Percentiles rank a stretch among this genome's conserved stretches.
Conservation (phyloP, 768 basidiomycete genomes). For the Lactifluus subvellereus region DNA sequence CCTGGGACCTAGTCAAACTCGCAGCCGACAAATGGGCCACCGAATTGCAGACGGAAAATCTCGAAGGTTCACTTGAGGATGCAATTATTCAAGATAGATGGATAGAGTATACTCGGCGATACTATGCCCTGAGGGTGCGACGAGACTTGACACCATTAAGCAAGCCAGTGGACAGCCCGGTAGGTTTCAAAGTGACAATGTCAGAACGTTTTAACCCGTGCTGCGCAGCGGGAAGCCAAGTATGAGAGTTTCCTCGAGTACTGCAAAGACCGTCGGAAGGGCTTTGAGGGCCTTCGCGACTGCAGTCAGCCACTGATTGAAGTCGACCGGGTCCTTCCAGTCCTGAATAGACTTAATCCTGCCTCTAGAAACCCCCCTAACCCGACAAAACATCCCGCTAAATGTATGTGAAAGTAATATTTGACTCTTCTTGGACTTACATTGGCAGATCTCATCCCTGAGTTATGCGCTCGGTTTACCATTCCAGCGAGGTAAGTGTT, state of each 20-base stretch:
- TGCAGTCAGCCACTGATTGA: slow-evolving; percentile 68
- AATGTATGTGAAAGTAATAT: slow-evolving; percentile 44
- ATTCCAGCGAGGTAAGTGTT: slow-evolving; percentile 60
- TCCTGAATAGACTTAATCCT: slow-evolving; percentile 58
- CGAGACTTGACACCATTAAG: slow-evolving; percentile 68
- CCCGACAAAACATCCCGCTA: slow-evolving; percentile 41
- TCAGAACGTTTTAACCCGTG: slow-evolving; percentile 7
- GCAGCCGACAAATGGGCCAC: slow-evolving; percentile 49
- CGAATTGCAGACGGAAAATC: slow-evolving; percentile 38
- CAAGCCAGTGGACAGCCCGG: slow-evolving; percentile 58
- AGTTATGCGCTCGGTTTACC: slow-evolving; percentile 65
- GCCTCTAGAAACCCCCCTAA: slow-evolving; percentile 36
- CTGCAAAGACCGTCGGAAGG: slow-evolving; percentile 55
- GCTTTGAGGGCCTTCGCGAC: slow-evolving; percentile 55
- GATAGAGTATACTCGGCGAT: slow-evolving; percentile 72
- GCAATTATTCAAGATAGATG: slow-evolving; percentile 69
- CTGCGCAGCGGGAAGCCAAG: slow-evolving; percentile 50
- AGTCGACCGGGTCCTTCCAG: slow-evolving; percentile 46
- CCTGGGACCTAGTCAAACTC: slow-evolving; percentile 56
- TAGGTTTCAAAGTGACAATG: slow-evolving; percentile 32
- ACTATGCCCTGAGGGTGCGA: slow-evolving; percentile 50
- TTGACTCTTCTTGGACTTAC: neutral
- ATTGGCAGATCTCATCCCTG: slow-evolving; percentile 40
- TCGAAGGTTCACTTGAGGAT: slow-evolving; percentile 39
- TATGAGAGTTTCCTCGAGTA: slow-evolving; percentile 61